phyloP scores from a whole-genome alignment of 1,284 basidiomycete genomes.

The Takashimella tepidaria region DNA sequence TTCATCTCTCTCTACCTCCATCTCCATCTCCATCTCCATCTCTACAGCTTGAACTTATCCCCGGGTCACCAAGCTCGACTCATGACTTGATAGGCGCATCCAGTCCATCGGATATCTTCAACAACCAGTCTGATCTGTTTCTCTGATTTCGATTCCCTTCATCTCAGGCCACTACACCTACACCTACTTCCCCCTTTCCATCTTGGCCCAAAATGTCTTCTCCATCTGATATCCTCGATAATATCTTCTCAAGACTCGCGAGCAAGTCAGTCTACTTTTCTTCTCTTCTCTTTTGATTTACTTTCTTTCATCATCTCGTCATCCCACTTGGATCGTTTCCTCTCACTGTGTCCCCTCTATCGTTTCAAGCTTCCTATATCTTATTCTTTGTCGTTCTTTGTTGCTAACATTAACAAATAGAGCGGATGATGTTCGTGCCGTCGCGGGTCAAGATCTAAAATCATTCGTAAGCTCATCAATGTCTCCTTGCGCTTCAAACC shows the following conservation, averaged over 20 bases:
- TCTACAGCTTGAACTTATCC: conserved; percentile 6
- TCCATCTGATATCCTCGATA: conserved; percentile 41
- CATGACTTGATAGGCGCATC: too few relatives aligned
- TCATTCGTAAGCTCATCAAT: conserved; percentile 22
- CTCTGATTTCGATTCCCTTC: too few relatives aligned
- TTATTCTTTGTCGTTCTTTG: background rate
- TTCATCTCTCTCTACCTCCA: background rate
- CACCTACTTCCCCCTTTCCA: conserved; percentile 7
- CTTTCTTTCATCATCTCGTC: too few relatives aligned
- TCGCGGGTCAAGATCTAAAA: conserved; percentile 28
- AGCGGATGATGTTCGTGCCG: conserved; percentile 11
- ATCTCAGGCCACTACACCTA: too few relatives aligned
- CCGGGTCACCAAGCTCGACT: too few relatives aligned
- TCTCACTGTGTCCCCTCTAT: too few relatives aligned
- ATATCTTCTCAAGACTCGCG: conserved; percentile 38
- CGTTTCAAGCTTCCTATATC: too few relatives aligned
- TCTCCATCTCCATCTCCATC: background rate
- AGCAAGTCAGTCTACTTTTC: conserved; percentile 31
- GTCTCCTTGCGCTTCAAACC: background rate
- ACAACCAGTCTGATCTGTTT: too few relatives aligned
- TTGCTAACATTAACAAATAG: conserved; percentile 5
- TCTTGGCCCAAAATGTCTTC: conserved; percentile 28
- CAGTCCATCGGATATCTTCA: too few relatives aligned
- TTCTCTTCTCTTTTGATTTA: background rate
- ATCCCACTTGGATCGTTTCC: too few relatives aligned